Conservation (phyloP, 441 rosid species). For the Capsella rubella region DNA sequence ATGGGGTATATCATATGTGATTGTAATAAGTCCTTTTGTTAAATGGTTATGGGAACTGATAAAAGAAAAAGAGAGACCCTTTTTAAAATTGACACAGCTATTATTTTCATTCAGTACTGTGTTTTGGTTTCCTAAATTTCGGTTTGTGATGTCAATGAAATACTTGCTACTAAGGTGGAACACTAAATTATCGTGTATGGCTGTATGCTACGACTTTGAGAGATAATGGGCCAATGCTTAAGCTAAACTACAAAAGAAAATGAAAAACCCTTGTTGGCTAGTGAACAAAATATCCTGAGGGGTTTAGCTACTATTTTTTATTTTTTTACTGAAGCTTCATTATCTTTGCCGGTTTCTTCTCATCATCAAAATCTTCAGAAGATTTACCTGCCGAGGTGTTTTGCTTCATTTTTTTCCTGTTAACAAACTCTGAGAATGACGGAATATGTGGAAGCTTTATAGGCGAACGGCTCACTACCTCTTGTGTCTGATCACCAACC, state of each 20-base stretch:
- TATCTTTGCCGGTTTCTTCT: conserved; percentile 58
- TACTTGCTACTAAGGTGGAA: background rate
- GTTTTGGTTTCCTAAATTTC: no score
- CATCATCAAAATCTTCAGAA: conserved; percentile 40
- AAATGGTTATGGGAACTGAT: background rate
- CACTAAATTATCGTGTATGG: background rate
- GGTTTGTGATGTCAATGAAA: no score
- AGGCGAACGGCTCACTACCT: conserved; percentile 37
- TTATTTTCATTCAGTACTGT: no score
- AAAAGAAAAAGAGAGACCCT: background rate
- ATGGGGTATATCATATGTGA: conserved; percentile 5
- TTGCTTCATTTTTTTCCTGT: conserved; percentile 50
- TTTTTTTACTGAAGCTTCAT: conserved; percentile 50
- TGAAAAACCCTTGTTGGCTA: background rate
- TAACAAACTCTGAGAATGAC: conserved; percentile 83
- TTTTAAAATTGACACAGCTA: background rate
- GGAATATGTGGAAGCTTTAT: conserved; percentile 63
- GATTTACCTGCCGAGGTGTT: conserved; percentile 45
- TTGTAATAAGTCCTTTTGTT: conserved; percentile 5
- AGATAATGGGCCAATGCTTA: background rate
- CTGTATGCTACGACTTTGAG: background rate
- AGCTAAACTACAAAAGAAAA: background rate
- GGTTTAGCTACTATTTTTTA: conserved; percentile 7
- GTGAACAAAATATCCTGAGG: background rate
- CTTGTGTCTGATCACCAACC: conserved; percentile 33